phyloP scores from a whole-genome alignment of 2,329 filamentous ascomycete species.

The Penicillium sp. region DNA sequence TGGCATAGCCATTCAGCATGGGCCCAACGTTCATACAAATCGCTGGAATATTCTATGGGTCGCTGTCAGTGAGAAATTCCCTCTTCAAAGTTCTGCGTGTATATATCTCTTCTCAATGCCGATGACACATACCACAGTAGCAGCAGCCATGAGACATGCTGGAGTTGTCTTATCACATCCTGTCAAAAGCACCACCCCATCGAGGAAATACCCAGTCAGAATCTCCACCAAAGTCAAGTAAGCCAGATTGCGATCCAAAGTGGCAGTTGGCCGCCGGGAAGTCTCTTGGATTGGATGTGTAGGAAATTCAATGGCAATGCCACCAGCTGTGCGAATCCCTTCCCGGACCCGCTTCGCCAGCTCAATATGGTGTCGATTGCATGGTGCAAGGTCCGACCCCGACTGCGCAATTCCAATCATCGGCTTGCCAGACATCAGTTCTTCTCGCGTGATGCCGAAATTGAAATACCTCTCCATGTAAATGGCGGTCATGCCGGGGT shows the following conservation, averaged over 20 bases:
- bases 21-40: constrained; percentile 50
- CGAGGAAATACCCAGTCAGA: constrained; percentile 45
- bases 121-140: constrained; percentile 38
- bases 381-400: constrained; percentile 47
- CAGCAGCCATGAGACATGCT: constrained; percentile 48
- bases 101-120: too few species aligned
- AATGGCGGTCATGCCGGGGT: constrained; percentile 42
- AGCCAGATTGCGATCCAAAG: constrained; percentile 46
- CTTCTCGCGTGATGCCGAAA: constrained; percentile 45
- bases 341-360: constrained; percentile 47
- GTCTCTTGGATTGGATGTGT: constrained; percentile 50
- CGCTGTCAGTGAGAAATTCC: constrained; percentile 1
- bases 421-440: constrained; percentile 46
- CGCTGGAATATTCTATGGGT: constrained; percentile 43
- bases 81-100: not conserved
- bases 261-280: constrained; percentile 43
- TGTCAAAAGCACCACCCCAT: constrained; percentile 48
- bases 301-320: constrained; percentile 48
- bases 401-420: constrained; percentile 51
- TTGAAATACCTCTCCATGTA: constrained; percentile 50
- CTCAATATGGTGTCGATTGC: constrained; percentile 47
- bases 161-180: constrained; percentile 52
- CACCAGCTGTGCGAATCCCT: constrained; percentile 46
- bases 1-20: constrained; percentile 47
- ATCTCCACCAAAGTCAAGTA: constrained; percentile 47